Conservation (phyloP, 1,284 basidiomycete genomes). For the Sphagnurus paluster region DNA sequence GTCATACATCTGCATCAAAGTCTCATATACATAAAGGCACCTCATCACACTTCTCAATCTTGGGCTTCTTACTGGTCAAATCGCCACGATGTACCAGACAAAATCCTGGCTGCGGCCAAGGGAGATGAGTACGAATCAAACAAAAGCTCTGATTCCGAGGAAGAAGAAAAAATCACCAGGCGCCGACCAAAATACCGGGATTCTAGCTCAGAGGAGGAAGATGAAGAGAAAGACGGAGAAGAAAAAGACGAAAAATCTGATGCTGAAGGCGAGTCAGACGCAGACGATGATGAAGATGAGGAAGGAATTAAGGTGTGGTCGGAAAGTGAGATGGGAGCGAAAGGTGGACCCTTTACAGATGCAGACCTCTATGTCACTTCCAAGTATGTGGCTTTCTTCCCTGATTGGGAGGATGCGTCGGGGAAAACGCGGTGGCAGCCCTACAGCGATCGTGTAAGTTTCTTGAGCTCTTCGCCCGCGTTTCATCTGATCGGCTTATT, state of each 20-base stretch:
- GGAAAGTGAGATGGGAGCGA: slow-evolving; percentile 53
- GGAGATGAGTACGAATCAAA: slow-evolving; percentile 35
- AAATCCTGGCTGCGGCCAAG: slow-evolving; percentile 54
- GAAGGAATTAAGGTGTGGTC: slow-evolving; percentile 34
- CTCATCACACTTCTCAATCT: slow-evolving; percentile 56
- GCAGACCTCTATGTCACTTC: slow-evolving; percentile 61
- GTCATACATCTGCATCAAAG: slow-evolving; percentile 8
- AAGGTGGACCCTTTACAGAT: slow-evolving; percentile 47
- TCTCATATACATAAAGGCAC: slow-evolving; percentile 40
- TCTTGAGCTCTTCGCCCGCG: slow-evolving; percentile 1
- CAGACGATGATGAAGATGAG: slow-evolving; percentile 31
- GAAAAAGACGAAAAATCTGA: slow-evolving; percentile 30
- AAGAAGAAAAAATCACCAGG: slow-evolving; percentile 21
- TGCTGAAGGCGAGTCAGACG: slow-evolving; percentile 28
- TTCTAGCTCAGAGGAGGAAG: slow-evolving; percentile 38
- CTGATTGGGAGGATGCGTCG: slow-evolving; percentile 43
- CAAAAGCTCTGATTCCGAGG: slow-evolving; percentile 25
- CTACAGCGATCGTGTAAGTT: slow-evolving; percentile 48
- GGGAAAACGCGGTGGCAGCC: slow-evolving; percentile 51
- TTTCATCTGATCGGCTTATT: slow-evolving; percentile 1
- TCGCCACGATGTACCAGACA: slow-evolving; percentile 62
- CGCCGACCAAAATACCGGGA: slow-evolving; percentile 39
- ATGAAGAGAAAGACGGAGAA: slow-evolving; percentile 29
- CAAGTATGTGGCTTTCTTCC: slow-evolving; percentile 50
- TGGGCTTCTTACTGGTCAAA: slow-evolving; percentile 65